phyloP scores from a whole-genome alignment of 108 stramenopile genomes.

The Cyclotella distinguenda region DNA sequence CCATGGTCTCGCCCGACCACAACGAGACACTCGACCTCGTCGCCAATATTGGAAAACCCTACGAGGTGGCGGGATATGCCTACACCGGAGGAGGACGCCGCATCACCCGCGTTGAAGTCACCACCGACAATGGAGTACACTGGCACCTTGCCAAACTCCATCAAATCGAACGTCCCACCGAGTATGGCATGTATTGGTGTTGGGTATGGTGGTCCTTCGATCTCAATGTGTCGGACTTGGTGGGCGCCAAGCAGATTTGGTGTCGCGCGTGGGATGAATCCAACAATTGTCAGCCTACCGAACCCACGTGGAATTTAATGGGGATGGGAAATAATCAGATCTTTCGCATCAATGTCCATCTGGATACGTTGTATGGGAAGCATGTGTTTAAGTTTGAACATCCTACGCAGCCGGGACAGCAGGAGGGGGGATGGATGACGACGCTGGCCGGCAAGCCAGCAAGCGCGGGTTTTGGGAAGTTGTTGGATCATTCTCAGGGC shows the following conservation, averaged over 20 bases:
- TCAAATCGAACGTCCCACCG: conserved; percentile 78
- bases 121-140: conserved; percentile 82
- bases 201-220: conserved; percentile 88
- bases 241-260: conserved; percentile 85
- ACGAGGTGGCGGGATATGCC: conserved; percentile 92
- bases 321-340: conserved; percentile 99
- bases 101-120: conserved; percentile 91
- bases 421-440: conserved; percentile 96
- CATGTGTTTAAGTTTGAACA: conserved; percentile 92
- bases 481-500: conserved; percentile 59
- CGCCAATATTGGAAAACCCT: conserved; percentile 62
- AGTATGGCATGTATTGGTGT: conserved; percentile 93
- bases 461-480: conserved; percentile 75
- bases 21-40: conserved; percentile 83
- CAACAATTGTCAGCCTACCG: conserved; percentile 87
- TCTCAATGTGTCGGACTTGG: conserved; percentile 74
- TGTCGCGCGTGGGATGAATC: conserved; percentile 96
- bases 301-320: conserved; percentile 97
- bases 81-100: conserved; percentile 94
- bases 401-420: conserved; percentile 93
- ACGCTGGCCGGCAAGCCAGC: conserved; percentile 69
- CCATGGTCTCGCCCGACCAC: conserved; percentile 89
- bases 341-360: conserved; percentile 90
- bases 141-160: conserved; percentile 80
- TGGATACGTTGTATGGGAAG: conserved; percentile 64